phyloP scores from a whole-genome alignment of 768 basidiomycete genomes.

The Leucocoprinus leucothites region DNA sequence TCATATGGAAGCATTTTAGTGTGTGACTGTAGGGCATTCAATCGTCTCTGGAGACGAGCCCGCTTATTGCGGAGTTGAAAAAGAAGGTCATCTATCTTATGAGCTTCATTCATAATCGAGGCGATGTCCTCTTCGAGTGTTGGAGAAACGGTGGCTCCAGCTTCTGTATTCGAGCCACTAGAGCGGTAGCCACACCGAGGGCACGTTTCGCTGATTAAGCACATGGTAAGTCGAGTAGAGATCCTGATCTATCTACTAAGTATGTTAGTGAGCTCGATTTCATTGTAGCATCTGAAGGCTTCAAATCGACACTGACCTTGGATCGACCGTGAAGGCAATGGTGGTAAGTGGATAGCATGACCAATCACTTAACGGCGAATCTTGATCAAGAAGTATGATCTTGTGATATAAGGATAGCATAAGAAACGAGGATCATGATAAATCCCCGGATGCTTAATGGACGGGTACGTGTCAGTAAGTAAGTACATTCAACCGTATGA shows the following conservation, averaged over 20 bases:
- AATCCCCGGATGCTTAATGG: not conserved
- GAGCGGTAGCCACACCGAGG: slow-evolving; percentile 1
- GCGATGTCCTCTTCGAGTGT: not conserved
- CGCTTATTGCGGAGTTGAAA: not conserved
- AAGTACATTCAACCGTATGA: too few relatives aligned
- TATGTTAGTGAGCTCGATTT: too few relatives aligned
- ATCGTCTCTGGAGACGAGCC: not conserved
- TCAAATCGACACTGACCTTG: too few relatives aligned
- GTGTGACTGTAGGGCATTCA: not conserved
- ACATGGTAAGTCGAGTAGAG: not conserved
- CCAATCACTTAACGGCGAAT: not conserved
- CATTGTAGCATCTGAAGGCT: too few relatives aligned
- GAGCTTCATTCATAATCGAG: not conserved
- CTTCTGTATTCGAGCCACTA: not conserved
- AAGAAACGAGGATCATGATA: slow-evolving; percentile 3
- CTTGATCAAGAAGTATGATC: not conserved
- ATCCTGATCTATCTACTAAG: too few relatives aligned
- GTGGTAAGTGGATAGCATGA: too few relatives aligned
- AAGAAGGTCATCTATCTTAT: not conserved
- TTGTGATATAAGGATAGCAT: not conserved
- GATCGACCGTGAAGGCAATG: too few relatives aligned
- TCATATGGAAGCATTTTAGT: not conserved
- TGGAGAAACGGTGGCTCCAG: not conserved
- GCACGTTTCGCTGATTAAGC: not conserved
- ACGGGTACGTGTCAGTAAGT: not conserved